Conservation (phyloP, 2,329 filamentous ascomycete genomes). For the Teratosphaeria epicoccoides region DNA sequence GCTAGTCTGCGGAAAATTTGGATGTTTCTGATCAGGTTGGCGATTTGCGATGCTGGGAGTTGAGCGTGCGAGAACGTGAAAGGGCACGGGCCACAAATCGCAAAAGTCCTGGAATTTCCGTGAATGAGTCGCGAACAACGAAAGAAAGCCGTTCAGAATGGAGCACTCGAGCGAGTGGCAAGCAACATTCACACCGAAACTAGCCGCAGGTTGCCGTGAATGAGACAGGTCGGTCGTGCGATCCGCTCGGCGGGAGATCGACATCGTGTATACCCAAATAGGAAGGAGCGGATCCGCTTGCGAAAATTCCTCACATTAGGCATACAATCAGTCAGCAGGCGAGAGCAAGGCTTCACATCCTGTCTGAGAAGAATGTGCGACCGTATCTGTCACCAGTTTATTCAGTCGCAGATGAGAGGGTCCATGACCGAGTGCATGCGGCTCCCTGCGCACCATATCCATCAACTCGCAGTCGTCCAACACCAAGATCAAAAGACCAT, state of each 20-base stretch:
- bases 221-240: not conserved
- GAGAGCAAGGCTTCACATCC: no score
- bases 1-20: no score
- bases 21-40: no score
- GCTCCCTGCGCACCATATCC: not conserved
- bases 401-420: no score
- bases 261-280: not conserved
- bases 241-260: not conserved
- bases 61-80: not conserved
- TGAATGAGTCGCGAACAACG: not conserved
- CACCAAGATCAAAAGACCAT: not conserved
- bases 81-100: not conserved
- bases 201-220: not conserved
- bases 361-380: no score
- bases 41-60: no score
- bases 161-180: not conserved
- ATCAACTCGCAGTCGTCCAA: not conserved
- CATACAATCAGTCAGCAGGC: no score
- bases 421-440: no score
- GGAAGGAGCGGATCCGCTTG: not conserved
- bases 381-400: no score
- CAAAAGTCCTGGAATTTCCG: no score
- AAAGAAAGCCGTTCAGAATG: not conserved
- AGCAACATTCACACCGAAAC: not conserved
- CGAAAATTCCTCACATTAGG: no score